These are phyloP conservation scores for Pyricularia sp. DNA, from an alignment of 2,329 filamentous ascomycete species.

Conservation along the genomic window DNA sequence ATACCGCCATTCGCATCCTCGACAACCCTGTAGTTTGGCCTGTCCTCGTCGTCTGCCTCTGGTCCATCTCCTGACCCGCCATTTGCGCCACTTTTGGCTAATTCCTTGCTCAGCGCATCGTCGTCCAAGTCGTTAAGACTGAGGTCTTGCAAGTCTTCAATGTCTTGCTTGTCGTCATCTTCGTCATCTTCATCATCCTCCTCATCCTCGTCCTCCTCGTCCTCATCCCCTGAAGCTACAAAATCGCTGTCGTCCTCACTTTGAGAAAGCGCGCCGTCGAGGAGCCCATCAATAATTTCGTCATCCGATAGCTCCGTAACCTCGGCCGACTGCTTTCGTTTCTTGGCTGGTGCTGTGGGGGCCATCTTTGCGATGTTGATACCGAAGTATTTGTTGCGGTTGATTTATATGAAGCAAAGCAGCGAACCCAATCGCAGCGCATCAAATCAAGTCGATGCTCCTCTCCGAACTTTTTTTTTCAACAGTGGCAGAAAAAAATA, in stretches of 20 bases:
- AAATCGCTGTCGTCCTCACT: conserved; percentile 47
- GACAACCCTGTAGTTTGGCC: conserved; percentile 45
- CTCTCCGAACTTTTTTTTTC: background rate
- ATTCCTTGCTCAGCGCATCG: background rate
- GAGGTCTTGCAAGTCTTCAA: background rate
- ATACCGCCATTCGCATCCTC: conserved; percentile 84
- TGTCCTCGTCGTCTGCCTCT: conserved; percentile 27
- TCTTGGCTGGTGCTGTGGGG: conserved; percentile 36
- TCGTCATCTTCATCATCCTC: conserved; percentile 26
- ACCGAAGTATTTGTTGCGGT: background rate
- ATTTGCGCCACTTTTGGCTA: conserved; percentile 10
- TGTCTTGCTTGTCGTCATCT: conserved; percentile 20
- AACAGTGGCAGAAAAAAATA: background rate
- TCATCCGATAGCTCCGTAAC: conserved; percentile 49
- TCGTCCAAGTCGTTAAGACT: background rate
- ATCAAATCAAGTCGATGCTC: background rate
- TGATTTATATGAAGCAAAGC: background rate
- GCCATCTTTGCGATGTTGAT: conserved; percentile 22
- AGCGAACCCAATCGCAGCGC: background rate
- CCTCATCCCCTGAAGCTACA: conserved; percentile 17
- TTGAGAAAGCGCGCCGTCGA: conserved; percentile 48
- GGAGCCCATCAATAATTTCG: conserved; percentile 45
- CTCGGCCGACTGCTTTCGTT: conserved; percentile 54
- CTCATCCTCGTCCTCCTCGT: conserved; percentile 36
- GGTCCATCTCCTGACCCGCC: conserved; percentile 10